Evolutionary conservation across 768 basidiomycete genomes (phyloP).

Genomic region (Mycena filopes): DNA sequence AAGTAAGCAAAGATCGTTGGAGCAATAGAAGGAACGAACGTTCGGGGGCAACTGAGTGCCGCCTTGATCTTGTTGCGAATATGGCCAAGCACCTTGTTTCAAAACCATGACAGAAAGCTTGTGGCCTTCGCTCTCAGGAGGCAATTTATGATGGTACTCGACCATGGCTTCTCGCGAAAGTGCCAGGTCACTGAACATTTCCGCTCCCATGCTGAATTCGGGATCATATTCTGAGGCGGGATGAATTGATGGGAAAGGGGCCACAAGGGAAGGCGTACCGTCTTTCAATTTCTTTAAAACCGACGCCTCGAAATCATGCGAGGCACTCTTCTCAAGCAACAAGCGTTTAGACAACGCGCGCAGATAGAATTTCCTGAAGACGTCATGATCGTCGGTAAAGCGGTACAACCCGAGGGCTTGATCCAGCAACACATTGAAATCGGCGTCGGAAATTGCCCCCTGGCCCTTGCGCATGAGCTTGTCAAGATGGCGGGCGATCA

Average conservation of each 20-base stretch:
- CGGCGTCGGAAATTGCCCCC: slow-evolving; percentile 67
- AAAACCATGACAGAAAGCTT: slow-evolving; percentile 83
- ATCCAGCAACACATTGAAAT: slow-evolving; percentile 73
- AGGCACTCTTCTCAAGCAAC: slow-evolving; percentile 85
- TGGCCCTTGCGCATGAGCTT: slow-evolving; percentile 89
- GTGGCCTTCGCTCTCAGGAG: slow-evolving; percentile 49
- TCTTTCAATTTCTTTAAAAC: slow-evolving; percentile 90
- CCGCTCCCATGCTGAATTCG: slow-evolving; percentile 92
- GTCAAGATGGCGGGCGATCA: slow-evolving; percentile 93
- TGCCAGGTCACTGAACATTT: slow-evolving; percentile 93
- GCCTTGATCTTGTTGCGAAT: slow-evolving; percentile 59
- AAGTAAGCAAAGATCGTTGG: slow-evolving; percentile 20
- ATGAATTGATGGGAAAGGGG: slow-evolving; percentile 9
- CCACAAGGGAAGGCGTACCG: slow-evolving; percentile 47
- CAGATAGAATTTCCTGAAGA: slow-evolving; percentile 93
- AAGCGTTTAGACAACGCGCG: slow-evolving; percentile 89
- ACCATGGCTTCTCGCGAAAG: slow-evolving; percentile 79
- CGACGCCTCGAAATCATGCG: slow-evolving; percentile 85
- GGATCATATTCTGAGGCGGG: slow-evolving; percentile 83
- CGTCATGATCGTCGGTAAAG: slow-evolving; percentile 92
- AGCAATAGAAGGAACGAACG: slow-evolving; percentile 47
- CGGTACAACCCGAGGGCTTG: slow-evolving; percentile 79
- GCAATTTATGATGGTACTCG: slow-evolving; percentile 66
- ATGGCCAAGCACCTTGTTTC: slow-evolving; percentile 92
- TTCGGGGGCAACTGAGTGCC: slow-evolving; percentile 61